phyloP scores from a whole-genome alignment of 2,329 filamentous ascomycete species.

The Aureobasidium sp. region DNA sequence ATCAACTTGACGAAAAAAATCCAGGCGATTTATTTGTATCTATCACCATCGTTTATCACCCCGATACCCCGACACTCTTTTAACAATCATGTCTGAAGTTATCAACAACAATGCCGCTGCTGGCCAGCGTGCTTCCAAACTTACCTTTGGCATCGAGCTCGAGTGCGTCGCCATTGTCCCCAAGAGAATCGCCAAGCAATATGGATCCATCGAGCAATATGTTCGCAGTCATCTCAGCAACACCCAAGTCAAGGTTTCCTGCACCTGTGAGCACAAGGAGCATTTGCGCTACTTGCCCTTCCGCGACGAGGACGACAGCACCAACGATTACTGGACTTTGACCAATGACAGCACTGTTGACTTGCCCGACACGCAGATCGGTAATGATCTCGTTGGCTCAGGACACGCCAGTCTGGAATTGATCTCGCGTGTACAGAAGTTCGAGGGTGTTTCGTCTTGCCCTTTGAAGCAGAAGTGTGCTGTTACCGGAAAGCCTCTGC shows the following conservation, averaged over 20 bases:
- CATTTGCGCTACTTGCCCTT: neutral
- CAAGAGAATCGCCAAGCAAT: neutral
- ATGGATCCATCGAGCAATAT: neutral
- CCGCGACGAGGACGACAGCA: neutral
- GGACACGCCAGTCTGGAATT: neutral
- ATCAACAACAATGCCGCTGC: conserved; percentile 1
- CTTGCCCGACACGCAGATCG: neutral
- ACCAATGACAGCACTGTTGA: neutral
- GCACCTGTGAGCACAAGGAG: neutral
- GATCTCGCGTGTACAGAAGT: neutral
- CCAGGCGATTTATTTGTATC: neutral
- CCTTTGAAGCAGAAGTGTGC: neutral
- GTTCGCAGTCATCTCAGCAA: neutral
- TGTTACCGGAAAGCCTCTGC: neutral
- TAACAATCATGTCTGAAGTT: neutral
- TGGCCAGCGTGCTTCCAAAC: neutral
- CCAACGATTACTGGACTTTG: neutral
- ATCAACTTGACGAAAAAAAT: neutral
- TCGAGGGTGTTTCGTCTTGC: neutral
- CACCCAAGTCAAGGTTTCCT: neutral
- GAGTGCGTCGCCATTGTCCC: neutral
- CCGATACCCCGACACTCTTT: neutral
- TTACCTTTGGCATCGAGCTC: conserved; percentile 1
- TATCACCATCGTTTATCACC: neutral
- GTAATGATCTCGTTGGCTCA: neutral